These are phyloP conservation scores for Cytospora leucostoma DNA, from an alignment of 2,329 filamentous ascomycete genomes.

Conservation along the genomic window DNA sequence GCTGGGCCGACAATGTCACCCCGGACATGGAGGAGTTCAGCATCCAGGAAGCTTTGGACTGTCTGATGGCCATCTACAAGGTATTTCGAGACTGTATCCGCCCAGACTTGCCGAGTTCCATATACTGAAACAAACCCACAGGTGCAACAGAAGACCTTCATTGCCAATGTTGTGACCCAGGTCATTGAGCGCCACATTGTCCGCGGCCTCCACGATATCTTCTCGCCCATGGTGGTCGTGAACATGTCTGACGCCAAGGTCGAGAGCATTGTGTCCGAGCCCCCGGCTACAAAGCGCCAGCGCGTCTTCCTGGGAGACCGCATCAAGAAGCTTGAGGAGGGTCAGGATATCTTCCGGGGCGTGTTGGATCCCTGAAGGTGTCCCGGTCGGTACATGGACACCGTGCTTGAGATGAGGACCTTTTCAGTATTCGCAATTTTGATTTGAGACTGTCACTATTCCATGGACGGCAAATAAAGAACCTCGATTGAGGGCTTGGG, in stretches of 20 bases:
- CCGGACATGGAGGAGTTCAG: constrained; percentile 18
- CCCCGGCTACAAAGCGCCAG: neutral
- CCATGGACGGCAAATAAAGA: too few relatives aligned
- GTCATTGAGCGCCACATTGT: constrained; percentile 18
- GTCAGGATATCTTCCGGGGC: constrained; percentile 16
- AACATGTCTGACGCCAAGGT: constrained; percentile 4
- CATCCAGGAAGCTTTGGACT: constrained; percentile 11
- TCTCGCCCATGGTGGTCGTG: constrained; percentile 9
- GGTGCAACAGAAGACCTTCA: constrained; percentile 12
- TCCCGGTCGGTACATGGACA: neutral
- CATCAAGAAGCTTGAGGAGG: constrained; percentile 13
- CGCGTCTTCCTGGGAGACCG: neutral
- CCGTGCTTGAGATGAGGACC: too few relatives aligned
- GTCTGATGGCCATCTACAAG: constrained; percentile 19
- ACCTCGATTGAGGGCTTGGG: too few relatives aligned
- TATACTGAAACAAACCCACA: neutral
- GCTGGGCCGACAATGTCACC: neutral
- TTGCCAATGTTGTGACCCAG: constrained; percentile 13
- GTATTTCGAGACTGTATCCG: neutral
- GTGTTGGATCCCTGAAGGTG: neutral
- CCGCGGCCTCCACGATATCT: neutral
- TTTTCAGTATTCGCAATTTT: too few relatives aligned
- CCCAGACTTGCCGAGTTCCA: too few relatives aligned
- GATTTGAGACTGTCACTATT: too few relatives aligned
- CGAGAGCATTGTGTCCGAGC: neutral